Evolutionary conservation across 2,329 filamentous ascomycete genomes (phyloP), one percentile per base, ranked within the genome.

Genomic region (Diaporthe longicolla): DNA sequence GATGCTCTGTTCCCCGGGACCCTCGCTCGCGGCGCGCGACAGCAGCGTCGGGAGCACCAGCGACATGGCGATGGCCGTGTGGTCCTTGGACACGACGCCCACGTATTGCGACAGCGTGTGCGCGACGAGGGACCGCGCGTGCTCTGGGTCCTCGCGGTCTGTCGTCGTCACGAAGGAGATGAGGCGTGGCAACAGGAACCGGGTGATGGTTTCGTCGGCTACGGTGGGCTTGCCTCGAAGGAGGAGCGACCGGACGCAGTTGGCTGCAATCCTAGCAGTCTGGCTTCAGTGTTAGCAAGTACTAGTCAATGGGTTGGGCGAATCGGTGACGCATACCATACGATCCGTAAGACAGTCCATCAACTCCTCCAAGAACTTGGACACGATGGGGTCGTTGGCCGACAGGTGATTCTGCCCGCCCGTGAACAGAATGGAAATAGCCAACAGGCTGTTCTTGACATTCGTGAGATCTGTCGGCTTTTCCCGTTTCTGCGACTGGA

Each of bases 401-500:
- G 92, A 90, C 72, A 98, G 89, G 57, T 92, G 88, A 77, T 93
- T 93, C 74, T 91, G 89, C 9, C 94, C 93, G 54, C 93, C 93
- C 11, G 95, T 98, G 75, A 99, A 92, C 11, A 99, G 89, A 74
- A 99, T 93, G 0, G 97, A 98, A 61, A 93, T 93, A 0, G 95
- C 94, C 63, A 99, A 87, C 7, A 99, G 89, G 6, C 93, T 94
- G 80, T 98, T 99, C 86, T 97, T 98, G 79, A 98, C 96, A 81
- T 95, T 97, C 1, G 93, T 87, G 32, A 99, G 87, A 4, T 95
- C 95, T 7, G 93, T 92, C 26, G 95, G 92, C 58, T 45, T 63
- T 79, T 95, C 93, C 54, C 94, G 89, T 81, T 92, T 94, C 82
- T 95, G 94, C 0, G 92, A 93, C 77, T 93, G 87, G 29, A 93